Base-by-base conservation (phyloP, 495 filamentous ascomycete species). In the Evernia prunastri region DNA sequence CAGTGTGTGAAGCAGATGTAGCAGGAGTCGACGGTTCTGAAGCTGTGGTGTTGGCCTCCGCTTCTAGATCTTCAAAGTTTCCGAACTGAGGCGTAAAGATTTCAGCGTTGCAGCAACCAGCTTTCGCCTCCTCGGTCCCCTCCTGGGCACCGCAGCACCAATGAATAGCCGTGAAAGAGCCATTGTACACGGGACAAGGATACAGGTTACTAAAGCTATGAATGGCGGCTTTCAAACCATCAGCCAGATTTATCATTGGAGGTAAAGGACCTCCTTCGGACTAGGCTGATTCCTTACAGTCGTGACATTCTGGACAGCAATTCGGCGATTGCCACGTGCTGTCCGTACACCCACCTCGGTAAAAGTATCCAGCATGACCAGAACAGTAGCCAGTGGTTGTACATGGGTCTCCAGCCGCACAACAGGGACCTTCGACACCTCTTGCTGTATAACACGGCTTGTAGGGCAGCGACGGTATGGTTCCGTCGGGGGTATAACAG, bases 251-350 rank as follows among this genome's bases (percentile, higher is more conserved):
- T 10, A n/a, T 8, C 18, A 5, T 39, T 20, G 10, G 49, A 0
- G 18, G 7, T 31, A 18, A 1, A 39, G 4, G 20, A 35, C 10
- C 0, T 25, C 12, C 18, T 23, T 7, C 4, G 23, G 49, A 29
- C 7, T n/a, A 13, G 18, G n/a, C 27, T n/a, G 4, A 63, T 51
- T 15, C 10, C 61, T 0, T 45, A 63, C 61, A 1, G 61, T 53
- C 0, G 70, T 72, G 25, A 67, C 65, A 33, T 40, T 15, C 37
- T 72, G 72, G 51, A 33, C 49, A 42, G 17, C 61, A 57, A 17
- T 63, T 40, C 25, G 51, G 23, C 3, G 61, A 54, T 3, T 25
- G 10, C 61, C 61, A 57, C 2, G 36, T 63, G 23, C 15, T 49
- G 13, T 57, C 51, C 9, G 61, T 63, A 54, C 61, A 63, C 20